Conservation (phyloP, 176 grass and related monocot genomes). For the Pharus latifolius region DNA sequence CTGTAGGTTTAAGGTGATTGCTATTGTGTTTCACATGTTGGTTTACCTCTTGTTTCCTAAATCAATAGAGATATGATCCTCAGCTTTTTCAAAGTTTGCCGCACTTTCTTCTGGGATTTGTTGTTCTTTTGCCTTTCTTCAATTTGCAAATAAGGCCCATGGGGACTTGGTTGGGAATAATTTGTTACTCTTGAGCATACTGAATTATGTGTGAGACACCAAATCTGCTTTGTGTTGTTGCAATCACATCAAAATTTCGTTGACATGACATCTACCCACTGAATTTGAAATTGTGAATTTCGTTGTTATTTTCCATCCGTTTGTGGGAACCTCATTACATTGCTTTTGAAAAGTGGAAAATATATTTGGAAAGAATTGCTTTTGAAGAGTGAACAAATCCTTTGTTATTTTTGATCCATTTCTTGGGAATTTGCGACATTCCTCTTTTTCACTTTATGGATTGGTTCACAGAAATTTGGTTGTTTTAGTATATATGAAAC, state of each 20-base stretch:
- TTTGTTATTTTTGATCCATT: too few species aligned
- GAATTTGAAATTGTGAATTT: conserved; percentile 13
- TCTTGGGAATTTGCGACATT: not conserved
- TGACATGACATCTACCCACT: not conserved
- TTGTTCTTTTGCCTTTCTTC: not conserved
- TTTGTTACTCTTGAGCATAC: not conserved
- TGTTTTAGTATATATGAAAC: conserved; percentile 1
- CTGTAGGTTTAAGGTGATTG: not conserved
- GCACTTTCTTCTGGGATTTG: not conserved
- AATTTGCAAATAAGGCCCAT: not conserved
- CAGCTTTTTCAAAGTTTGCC: not conserved
- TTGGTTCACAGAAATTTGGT: not conserved
- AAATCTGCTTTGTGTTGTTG: not conserved
- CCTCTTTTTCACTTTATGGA: not conserved
- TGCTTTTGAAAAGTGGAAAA: not conserved
- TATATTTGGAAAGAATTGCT: too few species aligned
- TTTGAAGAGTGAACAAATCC: too few species aligned
- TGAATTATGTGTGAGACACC: not conserved
- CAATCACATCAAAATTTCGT: not conserved
- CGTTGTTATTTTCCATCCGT: not conserved
- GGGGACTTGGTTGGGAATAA: not conserved
- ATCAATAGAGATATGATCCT: not conserved
- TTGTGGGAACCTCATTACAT: not conserved
- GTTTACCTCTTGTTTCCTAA: not conserved
- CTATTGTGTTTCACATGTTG: not conserved